phyloP scores from a whole-genome alignment of 2,329 filamentous ascomycete genomes.

The Fusarium pseudonygamai region DNA sequence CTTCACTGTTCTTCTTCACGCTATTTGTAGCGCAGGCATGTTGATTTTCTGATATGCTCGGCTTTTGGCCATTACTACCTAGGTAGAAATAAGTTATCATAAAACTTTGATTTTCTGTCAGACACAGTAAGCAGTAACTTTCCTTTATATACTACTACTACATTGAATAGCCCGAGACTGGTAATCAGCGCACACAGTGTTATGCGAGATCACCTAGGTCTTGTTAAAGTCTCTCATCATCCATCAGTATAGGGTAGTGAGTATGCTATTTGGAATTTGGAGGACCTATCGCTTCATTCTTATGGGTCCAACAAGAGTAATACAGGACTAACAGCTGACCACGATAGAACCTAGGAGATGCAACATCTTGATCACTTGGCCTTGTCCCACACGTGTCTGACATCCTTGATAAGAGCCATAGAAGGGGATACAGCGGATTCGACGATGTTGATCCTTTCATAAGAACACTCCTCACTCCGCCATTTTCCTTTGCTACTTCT shows the following conservation, averaged over 20 bases:
- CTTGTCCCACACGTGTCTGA: background rate
- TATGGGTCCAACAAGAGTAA: background rate
- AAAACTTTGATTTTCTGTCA: background rate
- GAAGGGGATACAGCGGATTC: background rate
- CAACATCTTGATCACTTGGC: slow-evolving; percentile 1
- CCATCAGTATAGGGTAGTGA: background rate
- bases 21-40: no score
- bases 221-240: background rate
- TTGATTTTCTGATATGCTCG: background rate
- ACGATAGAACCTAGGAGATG: background rate
- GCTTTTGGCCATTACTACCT: background rate
- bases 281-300: background rate
- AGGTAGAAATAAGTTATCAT: background rate
- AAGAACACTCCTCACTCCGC: slow-evolving; percentile 13
- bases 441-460: background rate
- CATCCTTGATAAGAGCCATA: background rate
- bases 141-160: no score
- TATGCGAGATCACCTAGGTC: background rate
- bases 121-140: background rate
- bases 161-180: background rate
- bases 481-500: slow-evolving; percentile 5
- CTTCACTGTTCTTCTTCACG: background rate
- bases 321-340: slow-evolving; percentile 14
- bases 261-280: background rate
- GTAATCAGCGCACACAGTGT: background rate